phyloP scores from a whole-genome alignment of 352 stramenopile species.

The Phytopythium helicoides region DNA sequence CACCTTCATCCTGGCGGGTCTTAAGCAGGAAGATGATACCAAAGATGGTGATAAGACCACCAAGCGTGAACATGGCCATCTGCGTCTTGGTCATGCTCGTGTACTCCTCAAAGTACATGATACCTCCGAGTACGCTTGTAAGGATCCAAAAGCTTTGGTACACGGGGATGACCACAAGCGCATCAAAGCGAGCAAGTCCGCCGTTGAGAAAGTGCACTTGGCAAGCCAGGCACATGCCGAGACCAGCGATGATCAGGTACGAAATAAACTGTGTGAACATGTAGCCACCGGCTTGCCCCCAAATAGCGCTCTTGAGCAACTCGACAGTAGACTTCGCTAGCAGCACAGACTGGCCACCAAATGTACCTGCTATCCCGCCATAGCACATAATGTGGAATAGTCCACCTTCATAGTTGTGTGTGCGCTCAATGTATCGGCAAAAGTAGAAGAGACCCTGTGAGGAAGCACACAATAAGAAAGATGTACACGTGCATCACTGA shows the following conservation, averaged over 20 bases:
- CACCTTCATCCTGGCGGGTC: slow-evolving; percentile 35
- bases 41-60: slow-evolving; percentile 69
- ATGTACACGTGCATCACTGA: slow-evolving; percentile 86
- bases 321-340: slow-evolving; percentile 90
- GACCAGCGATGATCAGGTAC: slow-evolving; percentile 74
- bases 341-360: slow-evolving; percentile 87
- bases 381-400: slow-evolving; percentile 88
- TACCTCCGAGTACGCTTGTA: slow-evolving; percentile 86
- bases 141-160: slow-evolving; percentile 93
- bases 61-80: slow-evolving; percentile 79
- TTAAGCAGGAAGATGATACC: slow-evolving; percentile 78
- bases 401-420: slow-evolving; percentile 61
- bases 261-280: slow-evolving; percentile 77
- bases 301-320: slow-evolving; percentile 89
- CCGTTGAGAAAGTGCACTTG: slow-evolving; percentile 90
- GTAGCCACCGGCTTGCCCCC: slow-evolving; percentile 65
- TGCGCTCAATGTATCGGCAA: slow-evolving; percentile 70
- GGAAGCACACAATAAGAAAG: slow-evolving; percentile 65
- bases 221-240: slow-evolving; percentile 66
- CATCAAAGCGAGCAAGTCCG: slow-evolving; percentile 86
- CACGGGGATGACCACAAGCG: slow-evolving; percentile 86
- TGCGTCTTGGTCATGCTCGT: slow-evolving; percentile 76
- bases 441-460: slow-evolving; percentile 58
- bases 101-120: slow-evolving; percentile 93
- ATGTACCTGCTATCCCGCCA: slow-evolving; percentile 82